These are phyloP conservation scores for Macroventuria anomochaeta DNA, from an alignment of 2,329 filamentous ascomycete genomes.

Conservation along the genomic window DNA sequence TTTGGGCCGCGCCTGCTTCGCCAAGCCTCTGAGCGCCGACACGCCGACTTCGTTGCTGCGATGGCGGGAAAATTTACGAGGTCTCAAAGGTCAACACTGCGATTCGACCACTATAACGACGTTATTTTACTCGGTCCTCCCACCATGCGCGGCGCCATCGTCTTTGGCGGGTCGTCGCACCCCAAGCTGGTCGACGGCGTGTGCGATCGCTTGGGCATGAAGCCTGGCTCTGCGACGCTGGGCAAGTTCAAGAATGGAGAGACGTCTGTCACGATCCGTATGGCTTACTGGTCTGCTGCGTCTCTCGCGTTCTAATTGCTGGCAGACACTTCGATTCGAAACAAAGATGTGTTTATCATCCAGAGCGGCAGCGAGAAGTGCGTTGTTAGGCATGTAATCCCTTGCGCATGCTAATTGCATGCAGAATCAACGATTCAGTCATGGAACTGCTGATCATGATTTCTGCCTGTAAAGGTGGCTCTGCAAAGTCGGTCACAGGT, in stretches of 20 bases:
- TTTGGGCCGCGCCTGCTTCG: slow-evolving; percentile 5
- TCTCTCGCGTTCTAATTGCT: slow-evolving; percentile 24
- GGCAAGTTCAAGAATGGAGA: slow-evolving; percentile 74
- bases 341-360: slow-evolving; percentile 98
- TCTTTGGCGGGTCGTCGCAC: slow-evolving; percentile 72
- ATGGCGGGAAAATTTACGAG: slow-evolving; percentile 37
- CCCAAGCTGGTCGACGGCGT: slow-evolving; percentile 69
- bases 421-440: slow-evolving; percentile 91
- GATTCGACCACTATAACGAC: slow-evolving; percentile 38
- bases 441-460: slow-evolving; percentile 99
- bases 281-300: slow-evolving; percentile 23
- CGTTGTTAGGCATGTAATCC: slow-evolving; percentile 24
- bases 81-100: slow-evolving; percentile 23
- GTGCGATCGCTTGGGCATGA: slow-evolving; percentile 69
- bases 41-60: slow-evolving; percentile 17
- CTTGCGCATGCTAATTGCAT: slow-evolving; percentile 34
- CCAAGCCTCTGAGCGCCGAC: slow-evolving; percentile 14
- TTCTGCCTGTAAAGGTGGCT: slow-evolving; percentile 96
- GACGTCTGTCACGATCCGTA: slow-evolving; percentile 71
- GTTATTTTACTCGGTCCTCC: slow-evolving; percentile 44
- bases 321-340: slow-evolving; percentile 74
- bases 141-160: slow-evolving; percentile 69
- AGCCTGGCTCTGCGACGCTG: slow-evolving; percentile 65
- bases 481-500: slow-evolving; percentile 96
- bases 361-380: slow-evolving; percentile 89